Percentiles rank a stretch among this genome's conserved stretches.
Conservation (phyloP, 805 yeast species). For the Peterozyma xylosa region DNA sequence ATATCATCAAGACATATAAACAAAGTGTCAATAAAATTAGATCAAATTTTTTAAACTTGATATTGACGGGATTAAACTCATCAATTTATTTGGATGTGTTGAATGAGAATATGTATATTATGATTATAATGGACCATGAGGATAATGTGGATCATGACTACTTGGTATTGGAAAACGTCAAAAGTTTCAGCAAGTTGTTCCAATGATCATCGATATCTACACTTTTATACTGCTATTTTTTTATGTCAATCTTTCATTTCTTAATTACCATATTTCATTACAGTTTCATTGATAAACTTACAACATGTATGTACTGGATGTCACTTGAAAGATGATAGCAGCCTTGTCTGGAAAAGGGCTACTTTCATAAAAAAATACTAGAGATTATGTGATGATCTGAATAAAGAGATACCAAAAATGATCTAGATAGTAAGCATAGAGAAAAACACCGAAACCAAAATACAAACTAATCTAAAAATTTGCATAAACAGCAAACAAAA, state of each 20-base stretch:
- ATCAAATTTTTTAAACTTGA: slow-evolving; percentile 72
- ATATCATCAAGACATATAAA: slow-evolving; percentile 88
- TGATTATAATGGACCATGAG: slow-evolving; percentile 26
- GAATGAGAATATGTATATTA: slow-evolving; percentile 27
- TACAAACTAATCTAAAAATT: no score
- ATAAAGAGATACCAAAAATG: no score
- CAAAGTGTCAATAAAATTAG: slow-evolving; percentile 86
- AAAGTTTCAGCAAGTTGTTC: slow-evolving; percentile 24
- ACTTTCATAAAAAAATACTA: background rate
- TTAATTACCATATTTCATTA: no score
- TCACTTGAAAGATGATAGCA: background rate
- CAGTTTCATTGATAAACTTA: no score
- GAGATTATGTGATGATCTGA: no score
- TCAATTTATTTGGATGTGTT: slow-evolving; percentile 27
- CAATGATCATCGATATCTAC: slow-evolving; percentile 12
- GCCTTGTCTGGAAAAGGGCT: background rate
- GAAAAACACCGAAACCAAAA: no score
- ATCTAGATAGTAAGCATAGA: no score
- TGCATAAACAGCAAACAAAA: no score
- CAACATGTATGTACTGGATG: no score
- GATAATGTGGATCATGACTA: slow-evolving; percentile 23
- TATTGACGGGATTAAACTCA: slow-evolving; percentile 46
- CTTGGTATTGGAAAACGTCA: slow-evolving; percentile 24
- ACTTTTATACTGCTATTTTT: no score
- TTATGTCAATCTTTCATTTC: no score